Evolutionary conservation across 2,329 filamentous ascomycete genomes (phyloP).

Genomic region (Neofusicoccum parvum): DNA sequence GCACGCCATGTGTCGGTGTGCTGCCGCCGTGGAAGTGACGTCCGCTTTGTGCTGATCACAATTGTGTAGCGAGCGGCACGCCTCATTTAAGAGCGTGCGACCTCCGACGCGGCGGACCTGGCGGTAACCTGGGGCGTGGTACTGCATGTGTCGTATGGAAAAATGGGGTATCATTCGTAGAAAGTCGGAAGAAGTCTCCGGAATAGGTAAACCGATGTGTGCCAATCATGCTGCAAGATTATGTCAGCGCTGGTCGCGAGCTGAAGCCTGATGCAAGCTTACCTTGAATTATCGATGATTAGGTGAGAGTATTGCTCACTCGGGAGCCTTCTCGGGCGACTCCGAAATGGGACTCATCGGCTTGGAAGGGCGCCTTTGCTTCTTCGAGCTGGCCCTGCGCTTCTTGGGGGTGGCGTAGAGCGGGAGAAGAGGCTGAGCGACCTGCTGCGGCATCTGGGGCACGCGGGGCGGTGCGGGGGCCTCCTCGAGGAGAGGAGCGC

Average conservation of each 20-base stretch:
- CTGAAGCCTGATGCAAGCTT: conserved; percentile 3
- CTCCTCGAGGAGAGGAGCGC: conserved; percentile 38
- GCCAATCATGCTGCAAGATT: neutral
- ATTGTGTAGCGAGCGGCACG: conserved; percentile 11
- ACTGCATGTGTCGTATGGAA: conserved; percentile 14
- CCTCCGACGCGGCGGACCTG: neutral
- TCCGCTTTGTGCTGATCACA: conserved; percentile 13
- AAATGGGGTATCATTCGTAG: conserved; percentile 12
- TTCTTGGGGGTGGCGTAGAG: conserved; percentile 43
- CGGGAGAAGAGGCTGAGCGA: conserved; percentile 41
- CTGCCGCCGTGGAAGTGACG: conserved; percentile 15
- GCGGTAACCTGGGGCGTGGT: neutral
- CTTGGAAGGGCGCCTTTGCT: conserved; percentile 42
- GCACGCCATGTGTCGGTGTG: conserved; percentile 5
- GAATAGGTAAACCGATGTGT: neutral
- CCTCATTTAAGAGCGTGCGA: conserved; percentile 7
- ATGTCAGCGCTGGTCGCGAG: conserved; percentile 9
- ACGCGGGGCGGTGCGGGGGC: conserved; percentile 44
- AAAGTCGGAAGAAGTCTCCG: conserved; percentile 8
- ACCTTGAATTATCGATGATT: conserved; percentile 6
- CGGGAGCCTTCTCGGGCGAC: conserved; percentile 39
- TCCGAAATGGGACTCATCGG: conserved; percentile 47
- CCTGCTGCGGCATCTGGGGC: conserved; percentile 26
- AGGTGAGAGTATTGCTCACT: conserved; percentile 32
- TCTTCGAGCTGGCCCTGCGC: conserved; percentile 42